Percentiles rank a stretch among this genome's conserved stretches.
Conservation (phyloP, 2,329 filamentous ascomycete species). For the Calonectria henricotiae region DNA sequence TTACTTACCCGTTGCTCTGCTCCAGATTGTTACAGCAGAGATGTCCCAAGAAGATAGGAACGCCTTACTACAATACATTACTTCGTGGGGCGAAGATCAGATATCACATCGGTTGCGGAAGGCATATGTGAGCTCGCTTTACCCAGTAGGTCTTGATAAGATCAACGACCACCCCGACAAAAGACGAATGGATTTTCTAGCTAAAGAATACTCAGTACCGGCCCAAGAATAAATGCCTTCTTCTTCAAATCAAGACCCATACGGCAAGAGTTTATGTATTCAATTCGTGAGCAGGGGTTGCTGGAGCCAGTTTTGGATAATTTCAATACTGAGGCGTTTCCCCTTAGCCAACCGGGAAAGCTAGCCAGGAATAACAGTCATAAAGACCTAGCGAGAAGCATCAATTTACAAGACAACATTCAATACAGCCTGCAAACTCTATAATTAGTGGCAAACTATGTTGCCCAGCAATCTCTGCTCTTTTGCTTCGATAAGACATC, state of each 20-base stretch:
- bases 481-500: too few species aligned
- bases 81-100: not conserved
- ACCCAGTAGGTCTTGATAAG: not conserved
- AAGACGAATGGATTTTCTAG: not conserved
- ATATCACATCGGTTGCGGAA: not conserved
- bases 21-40: not conserved
- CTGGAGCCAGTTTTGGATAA: too few species aligned
- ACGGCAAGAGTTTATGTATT: too few species aligned
- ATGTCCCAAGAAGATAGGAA: not conserved
- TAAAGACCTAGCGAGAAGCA: too few species aligned
- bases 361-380: too few species aligned
- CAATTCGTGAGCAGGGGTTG: too few species aligned
- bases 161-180: not conserved
- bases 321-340: too few species aligned
- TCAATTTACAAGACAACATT: not conserved
- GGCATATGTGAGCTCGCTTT: not conserved
- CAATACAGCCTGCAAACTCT: not conserved
- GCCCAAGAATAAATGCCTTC: not conserved
- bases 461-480: too few species aligned
- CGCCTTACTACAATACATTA: not conserved
- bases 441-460: not conserved
- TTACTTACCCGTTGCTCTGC: not conserved
- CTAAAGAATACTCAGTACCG: not conserved
- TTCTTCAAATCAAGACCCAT: not conserved
- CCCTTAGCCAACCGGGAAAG: too few species aligned